Percentiles rank a stretch among this genome's conserved stretches.
Conservation (phyloP, 345 rosid genomes). For the Melastoma malabathricum region DNA sequence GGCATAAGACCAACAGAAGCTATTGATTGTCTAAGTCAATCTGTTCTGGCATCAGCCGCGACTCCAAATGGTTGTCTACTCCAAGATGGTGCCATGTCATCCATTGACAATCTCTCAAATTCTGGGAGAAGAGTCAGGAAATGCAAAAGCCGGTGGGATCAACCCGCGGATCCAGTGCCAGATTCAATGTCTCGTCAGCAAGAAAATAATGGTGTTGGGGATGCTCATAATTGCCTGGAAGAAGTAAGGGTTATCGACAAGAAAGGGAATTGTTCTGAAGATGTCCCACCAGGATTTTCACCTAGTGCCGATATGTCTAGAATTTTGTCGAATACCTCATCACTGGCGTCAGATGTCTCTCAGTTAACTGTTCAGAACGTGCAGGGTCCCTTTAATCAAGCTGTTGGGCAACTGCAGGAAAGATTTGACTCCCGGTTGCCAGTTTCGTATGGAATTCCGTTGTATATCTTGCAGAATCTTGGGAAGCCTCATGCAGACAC, state of each 20-base stretch:
- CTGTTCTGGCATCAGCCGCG: conserved; percentile 19
- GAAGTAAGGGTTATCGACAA: conserved; percentile 11
- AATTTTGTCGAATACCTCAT: conserved; percentile 22
- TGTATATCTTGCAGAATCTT: conserved; percentile 43
- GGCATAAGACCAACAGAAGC: conserved; percentile 41
- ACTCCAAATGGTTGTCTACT: conserved; percentile 18
- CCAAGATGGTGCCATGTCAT: conserved; percentile 28
- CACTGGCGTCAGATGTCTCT: conserved; percentile 15
- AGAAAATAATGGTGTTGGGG: conserved; percentile 8
- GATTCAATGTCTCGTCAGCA: conserved; percentile 13
- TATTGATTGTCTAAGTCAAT: conserved; percentile 19
- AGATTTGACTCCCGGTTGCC: conserved; percentile 51
- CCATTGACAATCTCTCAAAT: conserved; percentile 19
- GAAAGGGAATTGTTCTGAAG: conserved; percentile 28
- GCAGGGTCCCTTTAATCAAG: conserved; percentile 21
- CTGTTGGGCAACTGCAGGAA: conserved; percentile 36
- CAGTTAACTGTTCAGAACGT: conserved; percentile 10
- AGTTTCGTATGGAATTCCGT: conserved; percentile 80
- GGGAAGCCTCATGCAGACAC: conserved; percentile 40
- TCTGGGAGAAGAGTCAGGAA: conserved; percentile 38
- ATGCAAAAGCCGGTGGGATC: conserved; percentile 99
- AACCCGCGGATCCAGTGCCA: conserved; percentile 32
- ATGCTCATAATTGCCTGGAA: conserved; percentile 19
- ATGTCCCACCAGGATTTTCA: conserved; percentile 86
- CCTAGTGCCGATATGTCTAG: conserved; percentile 20